Evolutionary conservation across 257 asterid species (phyloP), one percentile per base, ranked within the genome.

Genomic region (Solanum rostratum): DNA sequence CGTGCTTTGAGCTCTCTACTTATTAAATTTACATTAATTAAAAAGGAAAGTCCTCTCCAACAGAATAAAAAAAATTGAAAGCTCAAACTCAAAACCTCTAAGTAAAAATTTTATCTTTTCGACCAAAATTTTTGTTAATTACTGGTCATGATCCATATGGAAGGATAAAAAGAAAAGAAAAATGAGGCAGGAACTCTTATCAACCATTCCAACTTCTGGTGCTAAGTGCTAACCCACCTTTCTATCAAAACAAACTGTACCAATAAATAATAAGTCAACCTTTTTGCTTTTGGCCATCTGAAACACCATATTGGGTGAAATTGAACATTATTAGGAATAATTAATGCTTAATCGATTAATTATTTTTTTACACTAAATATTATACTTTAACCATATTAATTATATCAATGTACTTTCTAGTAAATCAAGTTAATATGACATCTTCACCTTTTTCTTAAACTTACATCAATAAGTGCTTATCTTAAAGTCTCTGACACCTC

Each of bases 241-340:
- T 76, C 45, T 27, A 76, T 62, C 82, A 76, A 76, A 76, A 76
- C 82, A 49, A 76, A 76, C 62, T 49, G 45, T 49, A 76, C 82
- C 82, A 49, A 15, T 76, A 76, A 46, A 27, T 3, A 49, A 10
- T 49, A 46, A 45, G 82, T 76, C 82, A 49, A 76, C 62, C n/a
- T 15, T 76, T 18, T 69, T 69, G 79, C 52, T 37, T 37, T 76
- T 76, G 82, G 82, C 43, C 62, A 76, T 76, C 82, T 14, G 16
- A 76, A 76, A 76, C 82, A 76, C 82, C 27, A 24, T 49, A 76
- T 49, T 7, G 2, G 59, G 59, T 74, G 14, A 45, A 74, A 74
- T 74, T 74, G 6, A 49, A 49, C 2, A 49, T 49, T 49, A 1
- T 24, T 7, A 24, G 22, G 22, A 76, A 46, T 76, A 15, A 76